Evolutionary conservation across 2,329 filamentous ascomycete genomes (phyloP).

Genomic region (Dactylonectria estremocensis): DNA sequence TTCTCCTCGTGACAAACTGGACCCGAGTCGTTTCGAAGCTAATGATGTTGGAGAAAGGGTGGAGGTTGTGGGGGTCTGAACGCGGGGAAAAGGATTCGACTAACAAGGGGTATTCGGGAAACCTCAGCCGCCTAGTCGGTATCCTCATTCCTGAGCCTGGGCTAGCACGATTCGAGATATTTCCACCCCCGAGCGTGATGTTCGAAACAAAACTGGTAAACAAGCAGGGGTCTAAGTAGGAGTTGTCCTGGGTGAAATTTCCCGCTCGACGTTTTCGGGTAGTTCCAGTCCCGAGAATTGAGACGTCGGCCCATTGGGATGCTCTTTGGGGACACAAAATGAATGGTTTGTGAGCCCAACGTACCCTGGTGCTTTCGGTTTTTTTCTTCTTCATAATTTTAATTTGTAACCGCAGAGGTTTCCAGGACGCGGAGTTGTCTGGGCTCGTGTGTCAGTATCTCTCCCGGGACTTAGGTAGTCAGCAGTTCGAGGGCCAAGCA

Average conservation of each 20-base stretch:
- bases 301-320: background rate
- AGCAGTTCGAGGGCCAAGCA: no score
- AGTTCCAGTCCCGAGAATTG: background rate
- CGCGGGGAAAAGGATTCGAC: background rate
- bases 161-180: background rate
- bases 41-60: background rate
- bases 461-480: no score
- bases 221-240: background rate
- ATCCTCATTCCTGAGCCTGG: background rate
- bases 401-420: no score
- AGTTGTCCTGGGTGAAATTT: background rate
- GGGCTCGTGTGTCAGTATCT: no score
- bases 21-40: background rate
- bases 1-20: background rate
- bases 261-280: background rate
- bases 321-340: background rate
- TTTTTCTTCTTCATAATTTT: no score
- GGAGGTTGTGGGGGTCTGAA: background rate
- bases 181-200: background rate
- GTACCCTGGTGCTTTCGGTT: no score
- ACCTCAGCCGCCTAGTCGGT: conserved; percentile 1
- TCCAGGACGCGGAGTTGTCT: no score
- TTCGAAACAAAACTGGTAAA: background rate
- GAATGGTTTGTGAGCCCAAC: no score
- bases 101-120: background rate